Percentiles rank a stretch among this genome's conserved stretches.
Conservation (phyloP, 495 filamentous ascomycete genomes). For the Mytilinidion resinicola region DNA sequence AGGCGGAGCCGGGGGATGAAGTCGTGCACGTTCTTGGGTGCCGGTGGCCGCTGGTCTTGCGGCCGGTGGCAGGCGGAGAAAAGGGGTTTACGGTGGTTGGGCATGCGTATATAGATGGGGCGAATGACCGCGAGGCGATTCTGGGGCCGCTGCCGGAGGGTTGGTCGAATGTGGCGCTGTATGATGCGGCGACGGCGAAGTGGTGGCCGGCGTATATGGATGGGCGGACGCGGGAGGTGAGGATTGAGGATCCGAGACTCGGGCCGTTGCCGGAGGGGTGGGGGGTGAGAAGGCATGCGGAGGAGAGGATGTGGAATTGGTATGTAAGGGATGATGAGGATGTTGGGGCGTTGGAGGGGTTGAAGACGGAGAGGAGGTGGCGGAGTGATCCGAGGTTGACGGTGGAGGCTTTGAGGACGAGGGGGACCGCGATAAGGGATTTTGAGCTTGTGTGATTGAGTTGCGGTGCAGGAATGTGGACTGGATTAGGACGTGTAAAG, state of each 20-base stretch:
- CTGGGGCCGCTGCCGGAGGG: background rate
- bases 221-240: background rate
- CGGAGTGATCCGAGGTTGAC: slow-evolving; percentile 1
- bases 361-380: background rate
- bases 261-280: slow-evolving; percentile 3
- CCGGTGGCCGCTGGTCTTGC: background rate
- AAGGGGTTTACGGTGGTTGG: background rate
- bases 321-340: background rate
- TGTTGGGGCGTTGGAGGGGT: background rate
- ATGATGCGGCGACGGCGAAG: background rate
- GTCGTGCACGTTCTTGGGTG: background rate
- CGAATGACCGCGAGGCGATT: background rate
- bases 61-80: background rate
- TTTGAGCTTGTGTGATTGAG: background rate
- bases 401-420: background rate
- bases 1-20: background rate
- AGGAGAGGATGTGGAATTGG: slow-evolving; percentile 1
- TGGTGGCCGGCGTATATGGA: background rate
- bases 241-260: background rate
- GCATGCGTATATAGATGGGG: background rate
- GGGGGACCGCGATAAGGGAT: background rate
- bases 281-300: background rate
- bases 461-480: too few species aligned
- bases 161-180: background rate
- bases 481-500: too few species aligned